A percentile compares a stretch with the other conserved stretches of the same genome.
phyloP scores from a whole-genome alignment of 2,329 filamentous ascomycete genomes.

The Helotiales sp. region DNA sequence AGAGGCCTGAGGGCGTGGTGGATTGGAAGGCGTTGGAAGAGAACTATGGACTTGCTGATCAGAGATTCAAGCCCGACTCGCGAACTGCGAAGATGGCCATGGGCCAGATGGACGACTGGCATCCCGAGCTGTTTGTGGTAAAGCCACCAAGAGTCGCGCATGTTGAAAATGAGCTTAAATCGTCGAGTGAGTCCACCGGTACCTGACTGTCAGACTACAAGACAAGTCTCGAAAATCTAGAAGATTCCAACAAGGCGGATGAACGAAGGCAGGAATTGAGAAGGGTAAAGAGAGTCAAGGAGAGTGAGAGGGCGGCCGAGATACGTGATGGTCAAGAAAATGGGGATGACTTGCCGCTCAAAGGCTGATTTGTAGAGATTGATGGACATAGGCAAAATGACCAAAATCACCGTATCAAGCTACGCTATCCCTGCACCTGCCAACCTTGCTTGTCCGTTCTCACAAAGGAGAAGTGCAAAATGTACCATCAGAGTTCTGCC shows the following conservation, averaged over 20 bases:
- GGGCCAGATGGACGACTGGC: conserved; percentile 10
- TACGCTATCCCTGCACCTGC: too few relatives aligned
- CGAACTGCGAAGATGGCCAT: background rate
- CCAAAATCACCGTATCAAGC: too few relatives aligned
- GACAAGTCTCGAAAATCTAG: background rate
- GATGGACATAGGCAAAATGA: too few relatives aligned
- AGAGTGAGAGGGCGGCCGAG: too few relatives aligned
- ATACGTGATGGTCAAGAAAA: too few relatives aligned
- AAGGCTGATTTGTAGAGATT: too few relatives aligned
- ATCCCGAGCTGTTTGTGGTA: background rate
- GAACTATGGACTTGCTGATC: conserved; percentile 20
- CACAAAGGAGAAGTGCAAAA: too few relatives aligned
- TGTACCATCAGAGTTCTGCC: too few relatives aligned
- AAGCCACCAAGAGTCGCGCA: background rate
- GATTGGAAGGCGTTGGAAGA: conserved; percentile 35
- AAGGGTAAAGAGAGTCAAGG: too few relatives aligned
- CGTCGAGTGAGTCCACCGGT: background rate
- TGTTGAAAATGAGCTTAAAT: background rate
- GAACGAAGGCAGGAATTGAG: too few relatives aligned
- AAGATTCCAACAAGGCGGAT: background rate
- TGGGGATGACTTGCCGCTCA: too few relatives aligned
- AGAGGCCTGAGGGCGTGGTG: conserved; percentile 33
- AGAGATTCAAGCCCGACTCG: conserved; percentile 13
- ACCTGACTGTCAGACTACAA: background rate
- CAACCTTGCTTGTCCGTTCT: too few relatives aligned